Base-by-base conservation (phyloP, 2,329 filamentous ascomycete species). In the Cadophora sp. region DNA sequence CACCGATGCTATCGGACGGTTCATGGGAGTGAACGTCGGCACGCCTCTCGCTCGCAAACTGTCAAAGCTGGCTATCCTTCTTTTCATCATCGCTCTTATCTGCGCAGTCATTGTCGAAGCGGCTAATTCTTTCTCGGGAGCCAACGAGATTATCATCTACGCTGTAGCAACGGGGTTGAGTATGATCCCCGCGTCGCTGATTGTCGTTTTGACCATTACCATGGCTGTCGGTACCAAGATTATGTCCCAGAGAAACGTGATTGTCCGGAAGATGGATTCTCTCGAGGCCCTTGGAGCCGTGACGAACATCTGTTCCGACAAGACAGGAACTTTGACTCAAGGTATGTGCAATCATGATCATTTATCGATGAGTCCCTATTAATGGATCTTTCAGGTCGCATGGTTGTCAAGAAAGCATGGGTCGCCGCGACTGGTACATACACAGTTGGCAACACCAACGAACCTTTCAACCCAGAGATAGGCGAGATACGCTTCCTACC, bases 221-320 rank as follows among this genome's bases (percentile, higher is more conserved):
- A 89, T 91, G 81, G 85, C 87, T 14, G 85, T 85, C 41, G 87
- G 86, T 4, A 87, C 86, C 5, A 87, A 84, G 70, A 79, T 81
- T 39, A 87, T 87, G 85, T 83, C 85, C 11, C 74, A 85, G 69
- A 78, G 84, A 61, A 75, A 87, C 73, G 85, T 87, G 58, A 85
- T 88, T 72, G 85, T 88, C 56, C 82, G 86, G 36, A 86, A 85
- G 70, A 76, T 88, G 62, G 81, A 84, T 67, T 85, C 84, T 2
- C 75, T 86, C 3, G 85, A 87, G 73, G 84, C 85, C 4, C 78
- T 87, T 13, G 85, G 85, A 27, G 85, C 82, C 50, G 85, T 87
- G 36, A 86, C 84, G 72, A 66, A 30, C 80, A 89, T 93, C 55
- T 92, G 91, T 76, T 91, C 89, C 0, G 91, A 93, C 76, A 93